A percentile compares a stretch with the other conserved stretches of the same genome.
Evolutionary conservation across 2,329 filamentous ascomycete genomes (phyloP).

Genomic region (Beauveria brongniartii): DNA sequence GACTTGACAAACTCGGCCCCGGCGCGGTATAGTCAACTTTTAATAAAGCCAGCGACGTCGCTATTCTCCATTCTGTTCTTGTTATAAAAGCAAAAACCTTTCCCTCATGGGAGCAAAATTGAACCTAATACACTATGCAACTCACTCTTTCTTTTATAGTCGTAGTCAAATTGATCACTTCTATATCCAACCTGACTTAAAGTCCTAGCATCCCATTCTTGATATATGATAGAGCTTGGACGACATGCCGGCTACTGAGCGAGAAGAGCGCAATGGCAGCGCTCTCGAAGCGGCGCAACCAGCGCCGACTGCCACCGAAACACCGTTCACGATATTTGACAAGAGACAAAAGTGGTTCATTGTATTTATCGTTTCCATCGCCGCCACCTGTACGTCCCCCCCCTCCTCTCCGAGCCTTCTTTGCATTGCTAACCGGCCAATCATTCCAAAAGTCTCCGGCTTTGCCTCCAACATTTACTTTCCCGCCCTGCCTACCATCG

Average conservation of each 20-base stretch:
- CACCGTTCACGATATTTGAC: constrained; percentile 43
- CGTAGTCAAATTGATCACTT: no score
- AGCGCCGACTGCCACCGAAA: constrained; percentile 7
- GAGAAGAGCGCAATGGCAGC: background rate
- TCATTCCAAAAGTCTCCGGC: constrained; percentile 26
- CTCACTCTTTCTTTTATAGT: no score
- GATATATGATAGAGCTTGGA: no score
- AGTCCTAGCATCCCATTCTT: background rate
- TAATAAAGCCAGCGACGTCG: background rate
- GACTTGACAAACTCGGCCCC: constrained; percentile 7
- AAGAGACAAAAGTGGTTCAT: constrained; percentile 39
- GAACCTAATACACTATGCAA: background rate
- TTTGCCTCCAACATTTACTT: constrained; percentile 41
- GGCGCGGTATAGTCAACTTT: background rate
- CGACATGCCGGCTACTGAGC: background rate
- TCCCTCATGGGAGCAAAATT: no score
- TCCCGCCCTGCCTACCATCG: constrained; percentile 37
- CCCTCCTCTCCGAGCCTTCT: constrained; percentile 7
- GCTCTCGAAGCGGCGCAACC: background rate
- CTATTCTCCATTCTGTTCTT: background rate
- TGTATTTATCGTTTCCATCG: constrained; percentile 37
- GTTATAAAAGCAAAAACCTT: background rate
- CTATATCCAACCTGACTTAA: no score
- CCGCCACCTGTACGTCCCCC: constrained; percentile 38
- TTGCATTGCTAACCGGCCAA: background rate